Evolutionary conservation across 2,329 filamentous ascomycete species (phyloP).

Genomic region (Elsinoe perseae): DNA sequence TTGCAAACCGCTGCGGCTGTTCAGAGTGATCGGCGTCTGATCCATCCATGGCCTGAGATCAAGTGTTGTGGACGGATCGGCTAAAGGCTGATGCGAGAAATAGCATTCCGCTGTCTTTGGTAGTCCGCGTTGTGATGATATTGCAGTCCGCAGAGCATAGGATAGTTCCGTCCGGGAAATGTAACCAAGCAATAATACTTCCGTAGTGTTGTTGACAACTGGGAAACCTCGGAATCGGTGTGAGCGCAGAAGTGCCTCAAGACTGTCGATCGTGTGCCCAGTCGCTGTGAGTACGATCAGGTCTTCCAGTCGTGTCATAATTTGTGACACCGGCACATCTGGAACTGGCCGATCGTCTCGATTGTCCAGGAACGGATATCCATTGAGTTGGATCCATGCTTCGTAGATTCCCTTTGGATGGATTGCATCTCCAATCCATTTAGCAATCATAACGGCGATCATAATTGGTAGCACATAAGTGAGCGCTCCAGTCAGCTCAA

Average conservation of each 20-base stretch:
- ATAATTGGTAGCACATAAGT: conserved; percentile 98
- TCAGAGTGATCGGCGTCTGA: conserved; percentile 88
- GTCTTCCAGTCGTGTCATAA: conserved; percentile 91
- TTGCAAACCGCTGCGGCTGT: conserved; percentile 65
- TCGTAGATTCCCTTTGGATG: conserved; percentile 93
- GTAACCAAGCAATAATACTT: conserved; percentile 79
- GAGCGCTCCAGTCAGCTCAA: conserved; percentile 90
- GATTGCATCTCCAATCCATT: conserved; percentile 97
- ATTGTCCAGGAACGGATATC: conserved; percentile 92
- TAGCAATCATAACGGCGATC: conserved; percentile 96
- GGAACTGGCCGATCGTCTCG: conserved; percentile 70
- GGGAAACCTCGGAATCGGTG: conserved; percentile 87
- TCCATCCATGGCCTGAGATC: conserved; percentile 98
- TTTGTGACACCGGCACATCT: conserved; percentile 74
- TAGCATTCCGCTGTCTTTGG: conserved; percentile 67
- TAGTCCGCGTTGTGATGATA: conserved; percentile 47
- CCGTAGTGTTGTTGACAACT: conserved; percentile 68
- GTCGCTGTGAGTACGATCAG: conserved; percentile 79
- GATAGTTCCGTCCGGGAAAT: conserved; percentile 85
- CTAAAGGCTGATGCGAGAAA: conserved; percentile 75
- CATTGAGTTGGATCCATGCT: conserved; percentile 92
- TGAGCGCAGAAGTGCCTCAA: conserved; percentile 61
- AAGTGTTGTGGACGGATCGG: conserved; percentile 67
- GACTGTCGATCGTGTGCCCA: conserved; percentile 73
- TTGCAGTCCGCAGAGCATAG: conserved; percentile 65